Conservation (phyloP, 2,329 filamentous ascomycete genomes). For the Phialocephala subalpina region DNA sequence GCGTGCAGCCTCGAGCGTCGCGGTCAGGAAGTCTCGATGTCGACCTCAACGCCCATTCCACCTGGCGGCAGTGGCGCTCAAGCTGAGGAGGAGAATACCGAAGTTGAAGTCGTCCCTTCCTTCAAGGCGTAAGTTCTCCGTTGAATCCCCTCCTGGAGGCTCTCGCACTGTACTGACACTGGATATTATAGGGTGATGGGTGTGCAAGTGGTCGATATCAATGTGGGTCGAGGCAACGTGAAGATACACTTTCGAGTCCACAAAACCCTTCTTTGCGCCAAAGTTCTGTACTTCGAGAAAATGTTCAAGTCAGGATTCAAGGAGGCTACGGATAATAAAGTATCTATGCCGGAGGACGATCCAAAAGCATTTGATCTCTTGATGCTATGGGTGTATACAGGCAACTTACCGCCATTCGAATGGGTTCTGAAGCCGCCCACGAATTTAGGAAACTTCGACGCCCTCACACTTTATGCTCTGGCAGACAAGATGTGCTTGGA, state of each 20-base stretch:
- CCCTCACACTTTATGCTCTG: neutral
- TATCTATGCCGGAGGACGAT: slow-evolving; percentile 24
- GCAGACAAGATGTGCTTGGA: slow-evolving; percentile 2
- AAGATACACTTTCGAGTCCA: slow-evolving; percentile 20
- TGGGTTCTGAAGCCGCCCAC: neutral
- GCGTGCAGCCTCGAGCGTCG: no score
- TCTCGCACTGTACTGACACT: neutral
- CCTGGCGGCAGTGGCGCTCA: neutral
- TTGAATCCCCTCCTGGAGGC: neutral
- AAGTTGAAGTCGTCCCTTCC: neutral
- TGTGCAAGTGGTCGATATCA: slow-evolving; percentile 19
- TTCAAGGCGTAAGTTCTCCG: neutral
- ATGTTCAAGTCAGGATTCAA: slow-evolving; percentile 24
- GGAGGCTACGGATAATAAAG: slow-evolving; percentile 10
- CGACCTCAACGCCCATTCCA: neutral
- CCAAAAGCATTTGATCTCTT: slow-evolving; percentile 18
- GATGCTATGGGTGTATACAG: slow-evolving; percentile 20
- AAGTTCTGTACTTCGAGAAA: slow-evolving; percentile 22
- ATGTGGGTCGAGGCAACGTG: neutral
- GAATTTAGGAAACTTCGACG: neutral
- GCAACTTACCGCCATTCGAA: neutral
- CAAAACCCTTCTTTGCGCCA: slow-evolving; percentile 19
- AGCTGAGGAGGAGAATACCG: neutral
- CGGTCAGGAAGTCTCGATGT: neutral
- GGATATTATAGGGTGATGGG: neutral